A percentile compares a stretch with the other conserved stretches of the same genome.
These are phyloP conservation scores for Sarocladiaceae sp. DNA, from an alignment of 2,329 filamentous ascomycete species.

Conservation along the genomic window DNA sequence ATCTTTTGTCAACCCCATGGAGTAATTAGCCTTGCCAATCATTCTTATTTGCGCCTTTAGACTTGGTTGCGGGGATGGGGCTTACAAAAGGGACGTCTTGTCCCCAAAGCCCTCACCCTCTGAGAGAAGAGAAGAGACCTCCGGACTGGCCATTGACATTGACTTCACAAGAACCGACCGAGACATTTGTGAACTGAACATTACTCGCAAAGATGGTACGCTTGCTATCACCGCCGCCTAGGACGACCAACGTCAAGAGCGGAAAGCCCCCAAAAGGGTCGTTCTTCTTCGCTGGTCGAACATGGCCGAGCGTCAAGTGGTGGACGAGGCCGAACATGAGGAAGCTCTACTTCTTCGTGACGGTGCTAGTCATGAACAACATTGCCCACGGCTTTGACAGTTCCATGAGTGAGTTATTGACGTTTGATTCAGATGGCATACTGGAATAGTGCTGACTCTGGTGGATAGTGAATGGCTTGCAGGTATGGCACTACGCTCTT, in stretches of 20 bases:
- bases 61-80: too few species aligned
- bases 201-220: not conserved
- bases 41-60: too few species aligned
- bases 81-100: too few species aligned
- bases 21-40: too few species aligned
- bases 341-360: conserved; percentile 22
- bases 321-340: conserved; percentile 22
- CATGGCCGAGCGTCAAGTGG: conserved; percentile 21
- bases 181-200: too few species aligned
- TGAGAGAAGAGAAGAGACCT: too few species aligned
- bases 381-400: conserved; percentile 29
- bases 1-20: too few species aligned
- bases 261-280: conserved; percentile 10
- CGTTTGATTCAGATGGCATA: too few species aligned
- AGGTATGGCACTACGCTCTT: not conserved
- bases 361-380: conserved; percentile 23
- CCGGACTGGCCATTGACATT: too few species aligned
- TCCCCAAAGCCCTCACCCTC: too few species aligned
- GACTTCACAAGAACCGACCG: too few species aligned
- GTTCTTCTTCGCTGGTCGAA: conserved; percentile 17
- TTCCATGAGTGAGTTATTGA: conserved; percentile 18
- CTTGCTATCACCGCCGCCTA: not conserved
- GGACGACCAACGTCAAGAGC: not conserved
- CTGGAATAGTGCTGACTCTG: too few species aligned
- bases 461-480: not conserved